Evolutionary conservation across 148 eudicot species (phyloP).

Genomic region (Limonium bicolor): DNA sequence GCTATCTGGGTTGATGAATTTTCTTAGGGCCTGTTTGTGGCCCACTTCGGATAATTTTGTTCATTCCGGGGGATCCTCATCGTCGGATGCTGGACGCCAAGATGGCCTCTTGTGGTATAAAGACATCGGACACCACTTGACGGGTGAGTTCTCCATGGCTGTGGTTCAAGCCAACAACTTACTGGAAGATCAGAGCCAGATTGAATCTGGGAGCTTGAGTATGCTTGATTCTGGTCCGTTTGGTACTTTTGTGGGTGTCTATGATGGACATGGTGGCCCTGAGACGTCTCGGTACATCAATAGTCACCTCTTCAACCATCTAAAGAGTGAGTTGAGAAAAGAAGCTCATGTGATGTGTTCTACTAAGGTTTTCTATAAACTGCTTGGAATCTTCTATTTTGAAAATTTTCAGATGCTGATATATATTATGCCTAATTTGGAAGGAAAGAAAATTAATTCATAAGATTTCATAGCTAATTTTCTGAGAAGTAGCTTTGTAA

Average conservation of each 20-base stretch:
- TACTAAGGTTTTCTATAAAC: too few relatives aligned
- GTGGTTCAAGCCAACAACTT: slow-evolving; percentile 5
- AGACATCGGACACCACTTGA: slow-evolving; percentile 4
- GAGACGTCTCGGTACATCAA: slow-evolving; percentile 4
- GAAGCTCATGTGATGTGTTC: too few relatives aligned
- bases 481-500: too few relatives aligned
- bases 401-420: too few relatives aligned
- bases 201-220: slow-evolving; percentile 5
- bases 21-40: slow-evolving; percentile 7
- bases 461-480: too few relatives aligned
- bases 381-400: too few relatives aligned
- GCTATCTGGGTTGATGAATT: slow-evolving; percentile 4
- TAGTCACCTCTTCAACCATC: slow-evolving; percentile 4
- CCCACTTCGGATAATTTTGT: slow-evolving; percentile 1
- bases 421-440: too few relatives aligned
- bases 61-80: background rate
- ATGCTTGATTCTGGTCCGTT: slow-evolving; percentile 2
- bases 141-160: slow-evolving; percentile 7
- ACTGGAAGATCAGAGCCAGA: slow-evolving; percentile 5
- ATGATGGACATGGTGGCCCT: slow-evolving; percentile 7
- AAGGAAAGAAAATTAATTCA: too few relatives aligned
- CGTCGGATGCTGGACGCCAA: slow-evolving; percentile 1
- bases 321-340: slow-evolving; percentile 3
- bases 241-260: slow-evolving; percentile 7
- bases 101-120: slow-evolving; percentile 6